These are phyloP conservation scores for Tetradesmus obliquus DNA, from an alignment of 139 green algal species.

Conservation along the genomic window DNA sequence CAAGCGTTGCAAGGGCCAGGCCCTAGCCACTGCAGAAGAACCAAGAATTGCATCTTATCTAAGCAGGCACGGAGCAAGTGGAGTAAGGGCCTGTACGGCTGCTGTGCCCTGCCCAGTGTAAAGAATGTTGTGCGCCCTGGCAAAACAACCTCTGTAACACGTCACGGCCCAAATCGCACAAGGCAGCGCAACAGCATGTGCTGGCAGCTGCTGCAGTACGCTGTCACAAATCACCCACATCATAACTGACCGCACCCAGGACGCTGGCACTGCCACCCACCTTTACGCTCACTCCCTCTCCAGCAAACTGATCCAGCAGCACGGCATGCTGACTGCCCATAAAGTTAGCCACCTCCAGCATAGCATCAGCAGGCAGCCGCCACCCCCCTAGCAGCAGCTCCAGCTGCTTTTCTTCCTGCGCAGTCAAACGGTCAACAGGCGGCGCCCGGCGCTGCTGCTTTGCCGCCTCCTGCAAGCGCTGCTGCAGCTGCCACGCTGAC, in stretches of 20 bases:
- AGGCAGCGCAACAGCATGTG: no score
- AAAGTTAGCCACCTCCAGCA: not conserved
- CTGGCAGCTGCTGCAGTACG: no score
- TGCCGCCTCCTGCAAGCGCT: not conserved
- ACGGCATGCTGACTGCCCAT: not conserved
- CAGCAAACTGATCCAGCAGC: not conserved
- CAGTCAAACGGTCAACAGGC: not conserved
- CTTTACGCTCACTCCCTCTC: not conserved
- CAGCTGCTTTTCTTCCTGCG: not conserved
- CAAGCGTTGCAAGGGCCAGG: no score
- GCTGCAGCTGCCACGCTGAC: not conserved
- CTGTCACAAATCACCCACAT: no score
- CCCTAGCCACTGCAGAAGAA: no score
- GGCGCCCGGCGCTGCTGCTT: not conserved
- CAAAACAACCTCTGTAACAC: no score
- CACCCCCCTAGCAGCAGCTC: not conserved
- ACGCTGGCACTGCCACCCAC: not conserved
- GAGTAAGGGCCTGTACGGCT: no score
- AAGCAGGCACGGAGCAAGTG: no score
- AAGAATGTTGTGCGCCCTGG: no score
- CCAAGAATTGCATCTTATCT: no score
- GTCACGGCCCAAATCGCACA: no score
- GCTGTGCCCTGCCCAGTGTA: no score
- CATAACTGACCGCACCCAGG: not conserved
- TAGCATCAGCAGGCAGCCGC: not conserved